Evolutionary conservation across 352 stramenopile genomes (phyloP).

Genomic region (Phytophthora tubulina): DNA sequence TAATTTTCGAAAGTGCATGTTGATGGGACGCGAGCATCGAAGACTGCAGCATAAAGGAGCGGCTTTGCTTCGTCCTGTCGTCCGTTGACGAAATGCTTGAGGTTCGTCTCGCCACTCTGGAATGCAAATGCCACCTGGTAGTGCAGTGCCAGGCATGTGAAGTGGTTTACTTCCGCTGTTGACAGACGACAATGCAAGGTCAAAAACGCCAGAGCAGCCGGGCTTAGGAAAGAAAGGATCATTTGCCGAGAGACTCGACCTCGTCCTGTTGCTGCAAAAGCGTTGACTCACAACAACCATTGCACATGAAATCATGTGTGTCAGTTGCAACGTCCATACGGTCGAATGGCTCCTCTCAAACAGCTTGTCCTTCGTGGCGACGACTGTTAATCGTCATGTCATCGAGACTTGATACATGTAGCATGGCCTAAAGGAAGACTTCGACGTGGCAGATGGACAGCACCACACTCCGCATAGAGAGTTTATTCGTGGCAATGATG

Average conservation of each 20-base stretch:
- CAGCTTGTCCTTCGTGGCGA: slow-evolving; percentile 26
- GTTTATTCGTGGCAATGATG: not conserved
- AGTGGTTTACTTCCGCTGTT: slow-evolving; percentile 26
- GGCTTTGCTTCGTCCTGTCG: slow-evolving; percentile 34
- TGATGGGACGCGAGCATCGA: slow-evolving; percentile 32
- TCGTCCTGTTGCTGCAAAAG: not conserved
- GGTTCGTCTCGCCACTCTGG: slow-evolving; percentile 3
- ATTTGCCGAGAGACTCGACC: not conserved
- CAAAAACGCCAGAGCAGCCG: not conserved
- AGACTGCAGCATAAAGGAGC: slow-evolving; percentile 23
- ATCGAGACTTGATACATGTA: not conserved
- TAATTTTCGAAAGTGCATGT: slow-evolving; percentile 36
- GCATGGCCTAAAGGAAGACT: slow-evolving; percentile 15
- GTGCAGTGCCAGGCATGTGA: slow-evolving; percentile 18
- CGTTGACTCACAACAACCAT: slow-evolving; percentile 25
- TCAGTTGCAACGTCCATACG: not conserved
- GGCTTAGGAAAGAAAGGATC: slow-evolving; percentile 20
- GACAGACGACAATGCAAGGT: not conserved
- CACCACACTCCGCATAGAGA: slow-evolving; percentile 5
- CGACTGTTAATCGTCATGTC: slow-evolving; percentile 14
- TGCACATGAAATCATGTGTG: slow-evolving; percentile 17
- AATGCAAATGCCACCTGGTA: slow-evolving; percentile 29
- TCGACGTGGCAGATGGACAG: slow-evolving; percentile 12
- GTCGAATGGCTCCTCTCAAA: slow-evolving; percentile 31
- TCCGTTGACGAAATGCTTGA: slow-evolving; percentile 31